Conservation (phyloP, 306 rosid genomes). For the Leucaena leucocephala region DNA sequence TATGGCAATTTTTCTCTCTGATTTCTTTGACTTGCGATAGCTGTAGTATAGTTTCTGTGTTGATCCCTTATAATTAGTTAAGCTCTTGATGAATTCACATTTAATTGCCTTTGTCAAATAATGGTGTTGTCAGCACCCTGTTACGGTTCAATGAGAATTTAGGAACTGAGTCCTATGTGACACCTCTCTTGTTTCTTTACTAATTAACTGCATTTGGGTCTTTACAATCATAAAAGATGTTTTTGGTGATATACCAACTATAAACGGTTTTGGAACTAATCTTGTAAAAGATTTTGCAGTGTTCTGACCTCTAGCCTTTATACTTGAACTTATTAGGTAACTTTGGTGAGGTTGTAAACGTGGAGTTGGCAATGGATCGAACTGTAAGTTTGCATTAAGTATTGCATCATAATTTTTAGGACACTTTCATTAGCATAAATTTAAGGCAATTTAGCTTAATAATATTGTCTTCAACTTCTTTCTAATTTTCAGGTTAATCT, state of each 20-base stretch:
- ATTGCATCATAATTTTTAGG: slow-evolving; percentile 3
- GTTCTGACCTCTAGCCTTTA: neutral
- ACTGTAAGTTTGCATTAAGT: slow-evolving; percentile 59
- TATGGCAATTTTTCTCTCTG: slow-evolving; percentile 47
- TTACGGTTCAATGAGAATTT: slow-evolving; percentile 9
- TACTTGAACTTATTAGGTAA: slow-evolving; percentile 56
- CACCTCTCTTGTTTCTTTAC: neutral
- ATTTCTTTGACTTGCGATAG: slow-evolving; percentile 19
- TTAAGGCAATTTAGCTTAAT: slow-evolving; percentile 3
- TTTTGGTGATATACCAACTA: neutral
- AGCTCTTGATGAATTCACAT: slow-evolving; percentile 9
- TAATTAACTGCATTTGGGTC: slow-evolving; percentile 5
- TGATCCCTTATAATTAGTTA: slow-evolving; percentile 7
- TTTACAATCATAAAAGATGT: neutral
- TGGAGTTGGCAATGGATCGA: slow-evolving; percentile 94
- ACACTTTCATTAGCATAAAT: neutral
- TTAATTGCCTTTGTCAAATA: neutral
- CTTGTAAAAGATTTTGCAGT: slow-evolving; percentile 20
- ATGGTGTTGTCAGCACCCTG: slow-evolving; percentile 1
- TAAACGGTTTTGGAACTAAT: neutral
- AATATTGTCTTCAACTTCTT: slow-evolving; percentile 5
- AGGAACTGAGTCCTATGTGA: neutral
- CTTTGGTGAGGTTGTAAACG: slow-evolving; percentile 88
- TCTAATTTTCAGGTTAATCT: slow-evolving; percentile 72
- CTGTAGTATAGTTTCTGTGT: slow-evolving; percentile 3